A percentile compares a stretch with the other conserved stretches of the same genome.
These are phyloP conservation scores for Daldinia childiae DNA, from an alignment of 495 filamentous ascomycete species.

Conservation along the genomic window DNA sequence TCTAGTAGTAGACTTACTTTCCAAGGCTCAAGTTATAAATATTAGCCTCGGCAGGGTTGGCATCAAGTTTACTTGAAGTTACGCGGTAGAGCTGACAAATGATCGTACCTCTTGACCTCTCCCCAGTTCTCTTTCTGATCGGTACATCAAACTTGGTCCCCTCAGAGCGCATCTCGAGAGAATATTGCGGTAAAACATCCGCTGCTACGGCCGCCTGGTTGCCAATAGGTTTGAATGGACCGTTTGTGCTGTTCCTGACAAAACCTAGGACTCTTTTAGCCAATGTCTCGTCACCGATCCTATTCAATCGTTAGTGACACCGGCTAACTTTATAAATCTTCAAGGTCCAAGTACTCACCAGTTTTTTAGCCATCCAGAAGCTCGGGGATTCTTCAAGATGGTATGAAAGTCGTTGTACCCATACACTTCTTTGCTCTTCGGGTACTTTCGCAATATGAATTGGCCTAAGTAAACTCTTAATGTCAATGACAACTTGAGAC, in stretches of 20 bases:
- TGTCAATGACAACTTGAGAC: conserved; percentile 49
- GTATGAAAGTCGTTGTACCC: conserved; percentile 60
- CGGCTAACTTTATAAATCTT: not conserved
- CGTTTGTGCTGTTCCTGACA: conserved; percentile 28
- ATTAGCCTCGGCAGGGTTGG: conserved; percentile 44
- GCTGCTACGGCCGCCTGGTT: conserved; percentile 35
- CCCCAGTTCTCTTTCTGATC: conserved; percentile 15
- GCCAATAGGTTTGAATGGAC: conserved; percentile 39
- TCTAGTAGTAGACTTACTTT: conserved; percentile 45
- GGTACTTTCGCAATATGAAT: conserved; percentile 59
- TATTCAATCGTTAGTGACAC: conserved; percentile 23
- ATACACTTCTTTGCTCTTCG: conserved; percentile 49
- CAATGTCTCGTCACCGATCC: conserved; percentile 35
- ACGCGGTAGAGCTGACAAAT: conserved; percentile 12
- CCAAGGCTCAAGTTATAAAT: conserved; percentile 52
- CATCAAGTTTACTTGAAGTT: conserved; percentile 6
- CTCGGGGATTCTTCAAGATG: conserved; percentile 53
- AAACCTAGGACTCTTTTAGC: conserved; percentile 40
- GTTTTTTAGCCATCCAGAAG: conserved; percentile 47
- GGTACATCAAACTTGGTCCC: conserved; percentile 23
- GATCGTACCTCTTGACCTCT: not conserved
- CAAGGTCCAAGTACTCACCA: conserved; percentile 42
- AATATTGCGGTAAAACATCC: conserved; percentile 36
- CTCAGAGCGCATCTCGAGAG: conserved; percentile 32
- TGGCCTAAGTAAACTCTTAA: conserved; percentile 69